These are phyloP conservation scores for Podosphaera fusca DNA, from an alignment of 2,329 filamentous ascomycete species.

Conservation along the genomic window DNA sequence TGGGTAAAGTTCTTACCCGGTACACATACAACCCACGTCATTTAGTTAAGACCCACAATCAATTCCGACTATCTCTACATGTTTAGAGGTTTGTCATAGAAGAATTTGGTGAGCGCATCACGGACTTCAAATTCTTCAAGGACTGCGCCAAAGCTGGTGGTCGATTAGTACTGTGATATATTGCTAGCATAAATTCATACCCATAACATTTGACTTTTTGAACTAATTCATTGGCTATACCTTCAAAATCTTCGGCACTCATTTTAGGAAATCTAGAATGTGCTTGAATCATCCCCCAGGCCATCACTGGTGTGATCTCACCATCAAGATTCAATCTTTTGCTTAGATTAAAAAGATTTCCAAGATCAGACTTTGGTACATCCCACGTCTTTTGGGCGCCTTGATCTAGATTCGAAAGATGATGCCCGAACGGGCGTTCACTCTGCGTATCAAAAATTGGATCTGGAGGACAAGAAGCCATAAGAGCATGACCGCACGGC, in stretches of 20 bases:
- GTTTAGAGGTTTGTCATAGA: conserved; percentile 9
- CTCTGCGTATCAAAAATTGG: conserved; percentile 21
- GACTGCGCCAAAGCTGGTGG: conserved; percentile 39
- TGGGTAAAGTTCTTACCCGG: no score
- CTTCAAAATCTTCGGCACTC: conserved; percentile 42
- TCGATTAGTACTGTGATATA: conserved; percentile 6
- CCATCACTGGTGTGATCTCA: conserved; percentile 89
- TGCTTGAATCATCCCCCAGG: conserved; percentile 59
- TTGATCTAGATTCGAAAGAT: conserved; percentile 5
- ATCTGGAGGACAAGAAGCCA: conserved; percentile 66
- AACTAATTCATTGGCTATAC: conserved; percentile 48
- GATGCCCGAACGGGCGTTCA: conserved; percentile 30
- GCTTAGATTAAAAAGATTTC: conserved; percentile 67
- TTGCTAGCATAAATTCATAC: conserved; percentile 27
- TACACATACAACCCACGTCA: no score
- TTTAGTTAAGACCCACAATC: no score
- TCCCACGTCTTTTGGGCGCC: conserved; percentile 44
- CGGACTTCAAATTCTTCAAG: conserved; percentile 41
- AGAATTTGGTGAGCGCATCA: conserved; percentile 15
- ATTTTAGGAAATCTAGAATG: conserved; percentile 48
- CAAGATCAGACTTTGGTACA: conserved; percentile 50
- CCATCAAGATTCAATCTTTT: conserved; percentile 62
- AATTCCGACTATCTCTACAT: no score
- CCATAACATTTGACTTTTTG: conserved; percentile 82
- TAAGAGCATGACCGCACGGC: conserved; percentile 72